phyloP scores from a whole-genome alignment of 2,329 filamentous ascomycete genomes.

The Atkinsonella texensis region DNA sequence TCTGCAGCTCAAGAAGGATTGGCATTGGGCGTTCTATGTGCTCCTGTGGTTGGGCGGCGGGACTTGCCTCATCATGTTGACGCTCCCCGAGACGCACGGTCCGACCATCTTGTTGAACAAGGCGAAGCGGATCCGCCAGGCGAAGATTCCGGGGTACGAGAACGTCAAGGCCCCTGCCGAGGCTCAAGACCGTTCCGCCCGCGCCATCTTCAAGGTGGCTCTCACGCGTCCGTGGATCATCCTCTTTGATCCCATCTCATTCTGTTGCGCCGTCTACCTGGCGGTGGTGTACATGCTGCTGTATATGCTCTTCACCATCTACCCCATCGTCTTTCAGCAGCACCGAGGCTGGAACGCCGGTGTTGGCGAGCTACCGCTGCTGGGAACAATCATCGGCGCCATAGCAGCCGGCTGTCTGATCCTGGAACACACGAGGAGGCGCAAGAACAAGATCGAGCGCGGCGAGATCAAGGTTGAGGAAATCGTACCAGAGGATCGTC shows the following conservation, averaged over 20 bases:
- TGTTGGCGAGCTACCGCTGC: slow-evolving; percentile 37
- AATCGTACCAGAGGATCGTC: slow-evolving; percentile 35
- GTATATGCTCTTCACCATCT: slow-evolving; percentile 48
- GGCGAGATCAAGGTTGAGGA: slow-evolving; percentile 21
- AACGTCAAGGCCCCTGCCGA: slow-evolving; percentile 37
- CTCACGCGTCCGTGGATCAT: slow-evolving; percentile 42
- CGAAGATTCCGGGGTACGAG: slow-evolving; percentile 39
- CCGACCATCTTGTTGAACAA: slow-evolving; percentile 39
- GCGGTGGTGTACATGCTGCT: slow-evolving; percentile 39
- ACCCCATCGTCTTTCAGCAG: slow-evolving; percentile 41
- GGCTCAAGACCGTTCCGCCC: slow-evolving; percentile 27
- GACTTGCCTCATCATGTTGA: slow-evolving; percentile 35
- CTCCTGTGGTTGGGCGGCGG: slow-evolving; percentile 30
- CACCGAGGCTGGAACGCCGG: slow-evolving; percentile 41
- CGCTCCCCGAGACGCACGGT: slow-evolving; percentile 45
- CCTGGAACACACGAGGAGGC: slow-evolving; percentile 24
- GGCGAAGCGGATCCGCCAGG: slow-evolving; percentile 36
- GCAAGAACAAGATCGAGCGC: slow-evolving; percentile 24
- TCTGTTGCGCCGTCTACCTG: slow-evolving; percentile 39
- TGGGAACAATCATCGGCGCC: slow-evolving; percentile 38
- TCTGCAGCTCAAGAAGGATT: slow-evolving; percentile 39
- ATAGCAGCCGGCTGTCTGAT: slow-evolving; percentile 30
- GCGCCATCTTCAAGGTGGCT: slow-evolving; percentile 36
- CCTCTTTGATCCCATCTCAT: slow-evolving; percentile 40
- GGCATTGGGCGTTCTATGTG: slow-evolving; percentile 42